A percentile compares a stretch with the other conserved stretches of the same genome.
Conservation (phyloP, 2,329 filamentous ascomycete species). For the Xylariales sp. region DNA sequence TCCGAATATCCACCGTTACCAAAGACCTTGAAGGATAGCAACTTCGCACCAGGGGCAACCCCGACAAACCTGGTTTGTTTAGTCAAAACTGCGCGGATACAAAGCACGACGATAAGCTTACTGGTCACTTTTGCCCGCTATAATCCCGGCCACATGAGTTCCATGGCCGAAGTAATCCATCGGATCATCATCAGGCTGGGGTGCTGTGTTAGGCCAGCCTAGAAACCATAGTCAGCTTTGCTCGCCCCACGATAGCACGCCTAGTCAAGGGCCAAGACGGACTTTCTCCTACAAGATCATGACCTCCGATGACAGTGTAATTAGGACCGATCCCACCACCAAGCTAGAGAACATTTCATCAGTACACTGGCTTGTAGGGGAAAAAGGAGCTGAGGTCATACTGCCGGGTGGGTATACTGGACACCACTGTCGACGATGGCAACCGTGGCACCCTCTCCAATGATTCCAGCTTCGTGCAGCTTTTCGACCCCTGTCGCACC, state of each 20-base stretch:
- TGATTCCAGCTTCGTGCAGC: constrained; percentile 17
- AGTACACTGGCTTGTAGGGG: not conserved
- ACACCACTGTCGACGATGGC: constrained; percentile 21
- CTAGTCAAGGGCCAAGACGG: constrained; percentile 5
- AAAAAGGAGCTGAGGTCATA: not conserved
- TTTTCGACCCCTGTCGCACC: constrained; percentile 18
- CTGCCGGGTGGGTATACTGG: constrained; percentile 20
- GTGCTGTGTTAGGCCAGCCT: constrained; percentile 17
- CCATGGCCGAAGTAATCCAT: constrained; percentile 17
- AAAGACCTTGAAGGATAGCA: constrained; percentile 20
- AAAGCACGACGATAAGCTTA: constrained; percentile 3
- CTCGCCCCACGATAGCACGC: too few relatives aligned
- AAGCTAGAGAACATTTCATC: constrained; percentile 8
- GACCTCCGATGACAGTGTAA: constrained; percentile 19
- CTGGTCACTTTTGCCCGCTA: constrained; percentile 19
- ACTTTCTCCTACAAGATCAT: constrained; percentile 19
- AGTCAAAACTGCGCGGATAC: not conserved
- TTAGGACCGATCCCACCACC: constrained; percentile 19
- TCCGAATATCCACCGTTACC: constrained; percentile 15
- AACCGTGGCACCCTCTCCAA: constrained; percentile 19
- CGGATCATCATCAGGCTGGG: constrained; percentile 17
- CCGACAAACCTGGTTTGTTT: constrained; percentile 19
- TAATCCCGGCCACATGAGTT: constrained; percentile 20
- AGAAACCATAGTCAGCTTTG: not conserved
- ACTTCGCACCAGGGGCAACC: constrained; percentile 19